phyloP scores from a whole-genome alignment of 192 early-diverging fungal species.

The Funneliformis mosseae region DNA sequence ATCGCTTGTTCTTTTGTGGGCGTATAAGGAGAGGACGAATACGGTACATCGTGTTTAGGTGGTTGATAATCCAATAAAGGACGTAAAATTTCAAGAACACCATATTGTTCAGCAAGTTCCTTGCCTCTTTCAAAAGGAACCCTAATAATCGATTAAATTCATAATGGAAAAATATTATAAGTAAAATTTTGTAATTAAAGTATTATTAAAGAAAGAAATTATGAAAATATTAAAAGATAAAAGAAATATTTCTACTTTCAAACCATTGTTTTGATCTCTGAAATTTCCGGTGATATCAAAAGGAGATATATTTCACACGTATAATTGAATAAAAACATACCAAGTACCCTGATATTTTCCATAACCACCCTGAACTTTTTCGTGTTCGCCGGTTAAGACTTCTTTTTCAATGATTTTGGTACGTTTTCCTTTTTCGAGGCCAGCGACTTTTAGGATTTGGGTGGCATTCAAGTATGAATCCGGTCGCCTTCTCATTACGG shows the following conservation, averaged over 20 bases:
- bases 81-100: conserved; percentile 67
- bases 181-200: neutral
- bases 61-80: conserved; percentile 85
- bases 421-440: conserved; percentile 80
- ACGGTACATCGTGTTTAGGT: conserved; percentile 43
- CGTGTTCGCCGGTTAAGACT: conserved; percentile 77
- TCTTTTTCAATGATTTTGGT: conserved; percentile 91
- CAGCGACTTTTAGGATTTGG: conserved; percentile 90
- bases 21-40: conserved; percentile 30
- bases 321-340: conserved; percentile 43
- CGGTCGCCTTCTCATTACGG: conserved; percentile 78
- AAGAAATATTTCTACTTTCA: no score
- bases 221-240: no score
- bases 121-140: conserved; percentile 86
- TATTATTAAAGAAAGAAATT: neutral
- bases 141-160: conserved; percentile 48
- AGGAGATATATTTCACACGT: neutral
- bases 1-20: conserved; percentile 55
- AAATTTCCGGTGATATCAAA: neutral
- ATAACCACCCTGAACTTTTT: conserved; percentile 96
- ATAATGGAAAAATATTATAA: neutral
- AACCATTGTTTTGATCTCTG: neutral
- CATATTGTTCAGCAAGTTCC: conserved; percentile 79
- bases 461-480: conserved; percentile 90
- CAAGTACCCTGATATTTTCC: conserved; percentile 94